Evolutionary conservation across 495 filamentous ascomycete species (phyloP), one percentile per base, ranked within the genome.

Genomic region (Parachaetomium inaequale): DNA sequence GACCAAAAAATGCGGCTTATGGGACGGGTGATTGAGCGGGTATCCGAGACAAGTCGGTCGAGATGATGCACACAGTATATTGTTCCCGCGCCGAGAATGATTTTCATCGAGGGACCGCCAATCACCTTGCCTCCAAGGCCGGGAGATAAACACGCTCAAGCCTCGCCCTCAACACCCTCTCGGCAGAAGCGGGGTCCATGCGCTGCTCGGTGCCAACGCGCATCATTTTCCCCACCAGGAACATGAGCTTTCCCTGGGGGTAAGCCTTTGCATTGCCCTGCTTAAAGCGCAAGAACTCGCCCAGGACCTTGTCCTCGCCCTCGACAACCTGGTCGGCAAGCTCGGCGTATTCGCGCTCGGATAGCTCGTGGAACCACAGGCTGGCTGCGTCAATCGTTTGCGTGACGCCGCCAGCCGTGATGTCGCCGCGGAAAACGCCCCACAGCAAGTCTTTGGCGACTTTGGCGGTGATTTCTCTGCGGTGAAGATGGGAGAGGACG

Each of bases 141-240:
- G 61, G 61, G 7, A 63, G 17, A 14, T 63, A 67, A 1, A 72
- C 63, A 23, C 63, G 14, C 50, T 69, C 69, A 12, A 75, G 62
- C 62, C 64, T 66, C 59, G 76, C 75, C 67, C 79, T 80, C 68
- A 96, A 74, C 21, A 87, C 76, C 62, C 74, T 77, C 76, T 89
- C 87, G 0, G 91, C 95, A 63, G 80, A 84, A 53, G 75, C 79
- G 7, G 93, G 87, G 74, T 95, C 87, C 34, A 96, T 86, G 6
- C 84, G 87, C 36, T 92, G 89, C 65, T 91, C 86, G 31, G 84
- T 84, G 8, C 91, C 88, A 38, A 77, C 75, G 51, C 84, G 81
- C 82, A 98, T 91, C 90, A 97, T 94, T 75, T 89, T 88, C 19
- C 94, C 94, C 6, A 98, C 87, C 63, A 98, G 86, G 74, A 87